phyloP scores from a whole-genome alignment of 2,329 filamentous ascomycete genomes.

The Capronia coronata region DNA sequence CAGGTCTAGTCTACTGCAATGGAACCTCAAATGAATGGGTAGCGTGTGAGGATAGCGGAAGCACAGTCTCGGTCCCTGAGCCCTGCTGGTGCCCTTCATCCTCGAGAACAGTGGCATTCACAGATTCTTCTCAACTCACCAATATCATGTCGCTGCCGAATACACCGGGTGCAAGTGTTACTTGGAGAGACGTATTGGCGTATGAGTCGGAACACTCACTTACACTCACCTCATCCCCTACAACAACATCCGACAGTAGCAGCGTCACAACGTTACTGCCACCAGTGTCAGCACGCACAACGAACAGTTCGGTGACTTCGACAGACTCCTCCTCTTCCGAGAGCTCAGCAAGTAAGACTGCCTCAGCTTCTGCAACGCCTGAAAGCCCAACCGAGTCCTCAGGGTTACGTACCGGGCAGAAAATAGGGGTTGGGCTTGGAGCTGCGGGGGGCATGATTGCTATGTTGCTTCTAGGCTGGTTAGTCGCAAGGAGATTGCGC shows the following conservation, averaged over 20 bases:
- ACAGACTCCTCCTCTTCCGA: neutral
- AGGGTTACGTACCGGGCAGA: constrained; percentile 15
- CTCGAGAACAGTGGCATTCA: constrained; percentile 18
- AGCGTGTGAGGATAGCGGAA: constrained; percentile 17
- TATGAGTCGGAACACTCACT: constrained; percentile 13
- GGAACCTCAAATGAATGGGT: constrained; percentile 25
- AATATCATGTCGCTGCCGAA: constrained; percentile 22
- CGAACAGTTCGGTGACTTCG: neutral
- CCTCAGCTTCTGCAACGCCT: neutral
- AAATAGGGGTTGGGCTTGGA: constrained; percentile 20
- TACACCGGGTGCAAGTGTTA: constrained; percentile 9
- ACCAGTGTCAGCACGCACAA: constrained; percentile 1
- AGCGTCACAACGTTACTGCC: constrained; percentile 2
- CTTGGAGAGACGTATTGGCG: constrained; percentile 16
- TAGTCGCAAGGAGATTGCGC: constrained; percentile 5
- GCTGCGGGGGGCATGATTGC: constrained; percentile 5
- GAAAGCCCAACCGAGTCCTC: neutral
- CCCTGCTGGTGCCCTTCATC: constrained; percentile 22
- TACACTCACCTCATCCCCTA: neutral
- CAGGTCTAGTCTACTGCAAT: constrained; percentile 25
- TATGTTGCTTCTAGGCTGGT: constrained; percentile 5
- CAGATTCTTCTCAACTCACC: constrained; percentile 12
- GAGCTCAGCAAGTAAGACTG: neutral
- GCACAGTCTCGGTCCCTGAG: constrained; percentile 13
- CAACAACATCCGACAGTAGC: neutral